phyloP scores from a whole-genome alignment of 768 basidiomycete species.

The Dentipellis sp. region DNA sequence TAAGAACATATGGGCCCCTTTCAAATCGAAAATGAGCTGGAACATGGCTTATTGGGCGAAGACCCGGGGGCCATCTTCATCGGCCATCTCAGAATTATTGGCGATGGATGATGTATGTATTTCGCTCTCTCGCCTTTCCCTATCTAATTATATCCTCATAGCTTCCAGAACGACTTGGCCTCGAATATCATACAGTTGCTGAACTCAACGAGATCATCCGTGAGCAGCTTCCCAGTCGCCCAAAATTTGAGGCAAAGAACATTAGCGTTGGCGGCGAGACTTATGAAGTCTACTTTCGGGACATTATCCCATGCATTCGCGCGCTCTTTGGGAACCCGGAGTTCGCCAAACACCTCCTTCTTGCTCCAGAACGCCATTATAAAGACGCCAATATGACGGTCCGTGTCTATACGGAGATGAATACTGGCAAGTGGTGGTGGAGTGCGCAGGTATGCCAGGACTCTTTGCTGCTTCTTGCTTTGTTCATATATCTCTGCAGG shows the following conservation, averaged over 20 bases:
- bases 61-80: neutral
- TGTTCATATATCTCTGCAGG: neutral
- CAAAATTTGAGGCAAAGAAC: neutral
- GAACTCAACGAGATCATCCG: neutral
- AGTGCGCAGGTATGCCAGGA: neutral
- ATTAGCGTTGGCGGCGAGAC: neutral
- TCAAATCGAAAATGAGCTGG: conserved; percentile 3
- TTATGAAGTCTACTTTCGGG: neutral
- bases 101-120: neutral
- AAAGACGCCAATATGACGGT: neutral
- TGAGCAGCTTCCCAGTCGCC: neutral
- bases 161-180: neutral
- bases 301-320: neutral
- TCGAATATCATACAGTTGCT: neutral
- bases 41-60: conserved; percentile 9
- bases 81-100: neutral
- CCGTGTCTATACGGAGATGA: neutral
- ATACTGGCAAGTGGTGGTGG: conserved; percentile 5
- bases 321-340: neutral
- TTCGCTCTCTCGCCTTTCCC: neutral
- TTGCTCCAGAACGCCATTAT: neutral
- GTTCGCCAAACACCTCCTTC: neutral
- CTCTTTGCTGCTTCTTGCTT: neutral
- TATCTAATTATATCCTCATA: neutral
- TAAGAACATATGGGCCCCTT: conserved; percentile 1